A percentile compares a stretch with the other conserved stretches of the same genome.
Evolutionary conservation across 495 filamentous ascomycete species (phyloP).

Genomic region (Entonaema liquescens): DNA sequence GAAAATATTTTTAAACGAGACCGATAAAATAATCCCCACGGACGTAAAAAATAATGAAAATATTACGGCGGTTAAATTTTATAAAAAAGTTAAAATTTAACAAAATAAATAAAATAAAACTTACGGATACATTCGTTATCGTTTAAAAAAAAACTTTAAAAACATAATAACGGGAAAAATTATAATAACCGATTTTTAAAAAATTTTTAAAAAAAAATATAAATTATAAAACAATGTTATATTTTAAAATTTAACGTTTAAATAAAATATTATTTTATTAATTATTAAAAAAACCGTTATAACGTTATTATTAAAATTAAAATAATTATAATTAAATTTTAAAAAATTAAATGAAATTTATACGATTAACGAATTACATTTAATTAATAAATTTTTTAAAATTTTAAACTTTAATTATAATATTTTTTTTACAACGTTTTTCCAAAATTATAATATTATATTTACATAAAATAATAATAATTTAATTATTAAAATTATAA

Average conservation of each 20-base stretch:
- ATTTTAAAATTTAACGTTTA: slow-evolving; percentile 12
- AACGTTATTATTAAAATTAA: slow-evolving; percentile 1
- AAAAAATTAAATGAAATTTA: slow-evolving; percentile 9
- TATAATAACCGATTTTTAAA: neutral
- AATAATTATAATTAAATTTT: slow-evolving; percentile 5
- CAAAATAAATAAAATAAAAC: neutral
- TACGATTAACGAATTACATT: too few relatives aligned
- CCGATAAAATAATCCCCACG: too few relatives aligned
- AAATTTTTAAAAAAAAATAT: slow-evolving; percentile 1
- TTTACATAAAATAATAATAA: too few relatives aligned
- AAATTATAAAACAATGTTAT: slow-evolving; percentile 4
- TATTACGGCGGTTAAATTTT: neutral
- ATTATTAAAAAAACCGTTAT: neutral
- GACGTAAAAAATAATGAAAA: neutral
- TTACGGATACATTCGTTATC: too few relatives aligned
- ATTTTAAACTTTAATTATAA: slow-evolving; percentile 3
- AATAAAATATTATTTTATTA: slow-evolving; percentile 4
- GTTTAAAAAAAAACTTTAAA: too few relatives aligned
- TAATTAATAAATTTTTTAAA: slow-evolving; percentile 10
- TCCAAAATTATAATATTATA: slow-evolving; percentile 14
- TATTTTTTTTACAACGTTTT: slow-evolving; percentile 3
- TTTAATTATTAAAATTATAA: neutral
- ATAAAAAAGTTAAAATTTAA: neutral
- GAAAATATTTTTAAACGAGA: too few relatives aligned
- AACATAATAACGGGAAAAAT: neutral